These are phyloP conservation scores for Ustilago curta DNA, from an alignment of 1,284 basidiomycete species.

Conservation along the genomic window DNA sequence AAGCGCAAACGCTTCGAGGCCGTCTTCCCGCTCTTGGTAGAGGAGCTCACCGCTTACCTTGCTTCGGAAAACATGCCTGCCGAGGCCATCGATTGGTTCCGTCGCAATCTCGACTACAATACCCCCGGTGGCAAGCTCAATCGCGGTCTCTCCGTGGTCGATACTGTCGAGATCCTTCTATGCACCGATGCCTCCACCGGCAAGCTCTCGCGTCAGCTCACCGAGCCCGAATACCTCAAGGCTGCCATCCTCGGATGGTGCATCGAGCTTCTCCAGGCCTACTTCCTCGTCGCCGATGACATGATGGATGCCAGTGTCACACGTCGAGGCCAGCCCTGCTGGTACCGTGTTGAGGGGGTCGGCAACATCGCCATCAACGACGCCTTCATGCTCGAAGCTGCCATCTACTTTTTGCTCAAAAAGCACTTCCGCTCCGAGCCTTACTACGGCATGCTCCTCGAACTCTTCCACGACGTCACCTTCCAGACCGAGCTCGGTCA, in stretches of 20 bases:
- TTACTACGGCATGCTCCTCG: constrained; percentile 89
- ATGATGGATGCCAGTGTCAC: constrained; percentile 97
- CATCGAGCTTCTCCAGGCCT: constrained; percentile 97
- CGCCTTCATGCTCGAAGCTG: constrained; percentile 93
- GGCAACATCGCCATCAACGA: constrained; percentile 95
- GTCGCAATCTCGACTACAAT: constrained; percentile 83
- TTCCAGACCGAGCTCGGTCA: constrained; percentile 97
- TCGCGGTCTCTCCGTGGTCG: constrained; percentile 92
- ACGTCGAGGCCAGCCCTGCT: constrained; percentile 97
- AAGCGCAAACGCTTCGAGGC: constrained; percentile 71
- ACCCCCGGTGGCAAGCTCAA: constrained; percentile 97
- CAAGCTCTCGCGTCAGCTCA: constrained; percentile 70
- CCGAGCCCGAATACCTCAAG: constrained; percentile 80
- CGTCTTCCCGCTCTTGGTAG: constrained; percentile 73
- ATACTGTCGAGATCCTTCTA: constrained; percentile 86
- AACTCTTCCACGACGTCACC: constrained; percentile 90
- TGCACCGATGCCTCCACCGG: constrained; percentile 74
- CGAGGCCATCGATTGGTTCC: constrained; percentile 85
- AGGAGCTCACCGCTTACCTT: constrained; percentile 77
- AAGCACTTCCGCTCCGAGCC: constrained; percentile 84
- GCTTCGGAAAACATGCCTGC: constrained; percentile 76
- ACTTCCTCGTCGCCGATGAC: constrained; percentile 97
- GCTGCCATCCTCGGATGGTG: constrained; percentile 95
- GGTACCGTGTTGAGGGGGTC: constrained; percentile 78
- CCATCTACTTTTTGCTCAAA: constrained; percentile 92